phyloP scores from a whole-genome alignment of 768 basidiomycete genomes.

The Leccinum disarticulatum region DNA sequence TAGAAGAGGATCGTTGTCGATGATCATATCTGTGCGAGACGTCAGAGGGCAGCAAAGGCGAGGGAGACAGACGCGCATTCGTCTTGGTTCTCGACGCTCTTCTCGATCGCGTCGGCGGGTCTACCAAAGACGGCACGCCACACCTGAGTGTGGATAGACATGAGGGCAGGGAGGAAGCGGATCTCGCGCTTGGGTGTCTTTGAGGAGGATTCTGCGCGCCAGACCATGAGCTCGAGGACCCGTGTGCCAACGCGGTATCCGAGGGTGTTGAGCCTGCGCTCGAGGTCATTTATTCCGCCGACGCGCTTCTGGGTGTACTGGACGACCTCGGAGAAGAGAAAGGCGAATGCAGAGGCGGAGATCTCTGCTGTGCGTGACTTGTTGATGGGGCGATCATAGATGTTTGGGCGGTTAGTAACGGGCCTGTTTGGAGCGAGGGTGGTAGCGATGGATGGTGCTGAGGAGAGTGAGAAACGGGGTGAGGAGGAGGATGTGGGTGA shows the following conservation, averaged over 20 bases:
- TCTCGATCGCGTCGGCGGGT: slow-evolving; percentile 92
- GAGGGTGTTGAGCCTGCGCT: slow-evolving; percentile 86
- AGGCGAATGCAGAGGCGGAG: slow-evolving; percentile 78
- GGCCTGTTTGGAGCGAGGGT: slow-evolving; percentile 44
- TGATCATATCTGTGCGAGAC: slow-evolving; percentile 80
- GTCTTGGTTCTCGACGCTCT: slow-evolving; percentile 94
- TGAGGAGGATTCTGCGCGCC: slow-evolving; percentile 72
- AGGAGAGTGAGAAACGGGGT: slow-evolving; percentile 43
- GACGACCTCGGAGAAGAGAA: slow-evolving; percentile 90
- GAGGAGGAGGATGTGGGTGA: slow-evolving; percentile 52
- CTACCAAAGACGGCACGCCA: slow-evolving; percentile 95
- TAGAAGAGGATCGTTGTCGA: slow-evolving; percentile 92
- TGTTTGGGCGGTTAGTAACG: slow-evolving; percentile 55
- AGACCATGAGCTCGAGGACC: slow-evolving; percentile 82
- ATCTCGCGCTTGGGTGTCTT: slow-evolving; percentile 94
- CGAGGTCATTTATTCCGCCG: slow-evolving; percentile 91
- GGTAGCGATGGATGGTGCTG: slow-evolving; percentile 70
- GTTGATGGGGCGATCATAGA: slow-evolving; percentile 88
- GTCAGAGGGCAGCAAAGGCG: slow-evolving; percentile 3
- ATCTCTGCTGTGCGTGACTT: slow-evolving; percentile 86
- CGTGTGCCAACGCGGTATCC: slow-evolving; percentile 91
- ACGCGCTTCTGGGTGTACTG: slow-evolving; percentile 97
- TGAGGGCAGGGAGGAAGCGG: slow-evolving; percentile 85
- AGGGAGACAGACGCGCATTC: slow-evolving; percentile 63
- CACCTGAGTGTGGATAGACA: slow-evolving; percentile 93